Evolutionary conservation across 225 moss, liverwort and hornwort genomes (phyloP), one percentile per base, ranked within the genome.

Genomic region (Ulota crispa): DNA sequence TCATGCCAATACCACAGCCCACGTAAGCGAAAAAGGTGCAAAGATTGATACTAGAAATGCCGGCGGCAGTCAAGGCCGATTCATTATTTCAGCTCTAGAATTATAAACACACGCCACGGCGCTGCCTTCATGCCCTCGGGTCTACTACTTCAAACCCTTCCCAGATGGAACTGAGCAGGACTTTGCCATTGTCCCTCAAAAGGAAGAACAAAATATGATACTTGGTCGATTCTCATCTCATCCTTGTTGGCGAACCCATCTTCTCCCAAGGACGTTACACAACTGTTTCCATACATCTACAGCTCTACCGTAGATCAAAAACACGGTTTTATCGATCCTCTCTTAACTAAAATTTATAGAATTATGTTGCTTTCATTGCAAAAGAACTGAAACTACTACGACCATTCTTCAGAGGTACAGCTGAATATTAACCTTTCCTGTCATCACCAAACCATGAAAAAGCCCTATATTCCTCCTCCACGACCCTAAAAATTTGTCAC

Each of bases 161-260:
- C 43, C 43, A 31, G 45, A 57, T 16, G 23, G 55, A 9, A 11
- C 64, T 24, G 20, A 66, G 81, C 42, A 83, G 71, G 64, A 78
- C 55, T 45, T 71, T 47, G 52, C 59, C 60, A 19, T 72, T 82
- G 52, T 52, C 77, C 72, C 77, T 73, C 77, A 10, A 23, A 59
- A 37, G 45, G 70, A 77, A 56, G 77, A 75, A 89, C 78, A 87
- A 83, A 65, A 80, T 89, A 89, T 89, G 90, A 86, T 90, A 90
- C 90, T 79, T 86, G 81, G 69, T 86, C 66, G 90, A 86, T 88
- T 88, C 90, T 90, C 90, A 83, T 90, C 90, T 88, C 86, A 82
- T 82, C 81, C 84, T 86, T 83, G 85, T 82, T 57, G 72, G 63
- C 70, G 16, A 73, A 68, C 37, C 60, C 70, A 85, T 66, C 77